A percentile compares a stretch with the other conserved stretches of the same genome.
phyloP scores from a whole-genome alignment of 805 yeast genomes.

The Saccharomycopsis lassenensis region DNA sequence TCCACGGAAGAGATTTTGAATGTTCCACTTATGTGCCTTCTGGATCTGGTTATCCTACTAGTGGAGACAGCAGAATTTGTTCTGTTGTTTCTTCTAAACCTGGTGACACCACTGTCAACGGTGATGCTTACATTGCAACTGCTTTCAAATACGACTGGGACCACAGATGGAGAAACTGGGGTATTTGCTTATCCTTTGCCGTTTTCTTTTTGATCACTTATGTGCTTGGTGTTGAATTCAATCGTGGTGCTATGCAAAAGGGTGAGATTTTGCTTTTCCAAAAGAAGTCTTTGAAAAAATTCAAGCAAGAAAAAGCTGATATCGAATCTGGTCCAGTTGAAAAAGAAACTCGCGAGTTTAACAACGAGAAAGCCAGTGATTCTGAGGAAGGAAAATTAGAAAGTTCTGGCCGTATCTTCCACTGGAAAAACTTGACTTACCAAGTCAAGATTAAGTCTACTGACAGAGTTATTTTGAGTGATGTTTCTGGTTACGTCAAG shows the following conservation, averaged over 20 bases:
- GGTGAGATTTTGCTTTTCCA: slow-evolving; percentile 54
- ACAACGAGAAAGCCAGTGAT: slow-evolving; percentile 18
- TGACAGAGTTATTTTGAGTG: slow-evolving; percentile 39
- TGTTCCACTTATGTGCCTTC: slow-evolving; percentile 31
- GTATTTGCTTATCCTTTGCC: slow-evolving; percentile 42
- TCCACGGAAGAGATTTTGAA: slow-evolving; percentile 26
- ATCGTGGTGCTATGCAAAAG: slow-evolving; percentile 43
- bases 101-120: slow-evolving; percentile 36
- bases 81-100: slow-evolving; percentile 38
- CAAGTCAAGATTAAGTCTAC: slow-evolving; percentile 52
- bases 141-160: slow-evolving; percentile 33
- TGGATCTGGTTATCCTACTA: slow-evolving; percentile 31
- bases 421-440: slow-evolving; percentile 63
- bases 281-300: slow-evolving; percentile 28
- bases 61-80: slow-evolving; percentile 30
- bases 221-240: slow-evolving; percentile 37
- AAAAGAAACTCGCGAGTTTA: slow-evolving; percentile 21
- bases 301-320: slow-evolving; percentile 25
- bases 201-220: slow-evolving; percentile 42
- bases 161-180: slow-evolving; percentile 55
- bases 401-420: slow-evolving; percentile 35
- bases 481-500: slow-evolving; percentile 61
- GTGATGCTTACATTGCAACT: slow-evolving; percentile 32
- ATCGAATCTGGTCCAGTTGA: slow-evolving; percentile 19
- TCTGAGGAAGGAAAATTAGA: slow-evolving; percentile 21